These are phyloP conservation scores for Phlegmacium glaucopus DNA, from an alignment of 768 basidiomycete species.

Conservation along the genomic window DNA sequence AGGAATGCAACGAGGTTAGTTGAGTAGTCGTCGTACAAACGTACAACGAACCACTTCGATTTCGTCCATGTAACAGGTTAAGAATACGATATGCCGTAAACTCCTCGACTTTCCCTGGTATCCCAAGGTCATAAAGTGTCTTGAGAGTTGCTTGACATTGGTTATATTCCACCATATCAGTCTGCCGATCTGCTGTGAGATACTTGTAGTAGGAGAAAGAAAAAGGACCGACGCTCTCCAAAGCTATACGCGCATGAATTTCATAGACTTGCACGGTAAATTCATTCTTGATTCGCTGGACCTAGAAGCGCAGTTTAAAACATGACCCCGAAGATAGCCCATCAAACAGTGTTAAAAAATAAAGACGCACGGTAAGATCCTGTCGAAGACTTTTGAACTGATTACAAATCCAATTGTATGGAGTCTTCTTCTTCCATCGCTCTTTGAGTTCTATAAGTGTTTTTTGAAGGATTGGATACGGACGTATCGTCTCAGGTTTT, in stretches of 20 bases:
- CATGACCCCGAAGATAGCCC: conserved; percentile 7
- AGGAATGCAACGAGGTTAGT: not conserved
- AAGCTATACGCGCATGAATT: conserved; percentile 95
- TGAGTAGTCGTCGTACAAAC: not conserved
- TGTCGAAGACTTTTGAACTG: conserved; percentile 98
- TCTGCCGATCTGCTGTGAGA: conserved; percentile 41
- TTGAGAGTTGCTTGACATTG: conserved; percentile 93
- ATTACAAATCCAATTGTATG: conserved; percentile 91
- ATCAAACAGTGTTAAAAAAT: not conserved
- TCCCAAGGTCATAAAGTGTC: conserved; percentile 88
- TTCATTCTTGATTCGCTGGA: conserved; percentile 98
- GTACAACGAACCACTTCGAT: conserved; percentile 76
- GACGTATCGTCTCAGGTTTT: conserved; percentile 90
- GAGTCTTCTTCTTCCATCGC: conserved; percentile 76
- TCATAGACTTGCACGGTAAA: conserved; percentile 98
- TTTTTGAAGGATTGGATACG: conserved; percentile 77
- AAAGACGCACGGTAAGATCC: conserved; percentile 84
- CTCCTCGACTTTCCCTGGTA: conserved; percentile 91
- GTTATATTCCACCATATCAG: conserved; percentile 98
- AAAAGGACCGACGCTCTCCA: conserved; percentile 34
- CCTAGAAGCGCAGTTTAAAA: conserved; percentile 42
- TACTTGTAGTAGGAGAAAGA: not conserved
- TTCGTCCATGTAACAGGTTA: conserved; percentile 91
- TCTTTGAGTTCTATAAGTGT: conserved; percentile 85
- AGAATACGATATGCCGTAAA: conserved; percentile 97